A percentile compares a stretch with the other conserved stretches of the same genome.
phyloP scores from a whole-genome alignment of 257 asterid genomes.

The Striga asiatica region DNA sequence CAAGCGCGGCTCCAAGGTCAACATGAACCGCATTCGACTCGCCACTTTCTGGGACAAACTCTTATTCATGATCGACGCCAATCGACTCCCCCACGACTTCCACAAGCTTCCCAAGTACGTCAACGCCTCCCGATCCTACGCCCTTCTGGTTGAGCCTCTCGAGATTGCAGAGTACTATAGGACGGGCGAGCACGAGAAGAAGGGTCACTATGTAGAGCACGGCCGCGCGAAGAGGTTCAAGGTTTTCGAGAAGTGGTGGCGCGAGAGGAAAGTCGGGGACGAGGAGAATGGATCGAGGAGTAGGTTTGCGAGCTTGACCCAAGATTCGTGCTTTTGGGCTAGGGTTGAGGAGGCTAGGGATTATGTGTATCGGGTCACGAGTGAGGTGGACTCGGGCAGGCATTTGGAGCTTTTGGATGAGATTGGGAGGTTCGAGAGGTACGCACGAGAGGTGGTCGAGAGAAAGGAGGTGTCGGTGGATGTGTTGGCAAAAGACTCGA shows the following conservation, averaged over 20 bases:
- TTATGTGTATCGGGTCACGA: slow-evolving; percentile 16
- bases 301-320: slow-evolving; percentile 49
- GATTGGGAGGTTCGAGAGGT: slow-evolving; percentile 37
- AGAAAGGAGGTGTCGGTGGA: slow-evolving; percentile 70
- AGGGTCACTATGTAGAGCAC: slow-evolving; percentile 48
- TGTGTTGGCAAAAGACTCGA: slow-evolving; percentile 66
- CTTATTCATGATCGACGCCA: slow-evolving; percentile 37
- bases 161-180: slow-evolving; percentile 67
- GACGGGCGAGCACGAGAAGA: slow-evolving; percentile 30
- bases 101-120: slow-evolving; percentile 47
- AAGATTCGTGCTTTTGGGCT: slow-evolving; percentile 80
- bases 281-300: slow-evolving; percentile 33
- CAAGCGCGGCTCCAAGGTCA: slow-evolving; percentile 33
- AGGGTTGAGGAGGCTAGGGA: slow-evolving; percentile 60
- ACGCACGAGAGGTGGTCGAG: slow-evolving; percentile 44
- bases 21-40: slow-evolving; percentile 43
- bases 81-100: slow-evolving; percentile 52
- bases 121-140: slow-evolving; percentile 53
- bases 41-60: slow-evolving; percentile 47
- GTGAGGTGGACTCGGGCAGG: slow-evolving; percentile 28
- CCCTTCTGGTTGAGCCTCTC: slow-evolving; percentile 63
- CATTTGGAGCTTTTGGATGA: slow-evolving; percentile 22
- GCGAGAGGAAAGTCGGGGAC: slow-evolving; percentile 29
- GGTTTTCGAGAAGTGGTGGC: slow-evolving; percentile 70
- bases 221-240: slow-evolving; percentile 57